These are phyloP conservation scores for Debaryomyces castellii DNA, from an alignment of 805 yeast species.

Conservation along the genomic window DNA sequence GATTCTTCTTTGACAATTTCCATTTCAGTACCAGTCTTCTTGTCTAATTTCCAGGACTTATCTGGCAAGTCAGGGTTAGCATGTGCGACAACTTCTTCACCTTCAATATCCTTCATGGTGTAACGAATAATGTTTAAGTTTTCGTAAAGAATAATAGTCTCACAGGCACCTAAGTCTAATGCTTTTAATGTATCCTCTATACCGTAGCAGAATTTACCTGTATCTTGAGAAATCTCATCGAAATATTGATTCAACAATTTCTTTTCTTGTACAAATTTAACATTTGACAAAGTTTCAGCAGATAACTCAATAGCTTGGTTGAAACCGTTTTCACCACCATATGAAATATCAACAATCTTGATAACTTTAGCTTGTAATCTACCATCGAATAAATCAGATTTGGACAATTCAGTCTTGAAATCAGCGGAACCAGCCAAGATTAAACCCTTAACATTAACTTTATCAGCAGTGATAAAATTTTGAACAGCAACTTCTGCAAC, in stretches of 20 bases:
- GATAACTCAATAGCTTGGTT: conserved; percentile 98
- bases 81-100: conserved; percentile 69
- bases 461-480: conserved; percentile 91
- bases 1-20: conserved; percentile 83
- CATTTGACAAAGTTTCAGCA: conserved; percentile 95
- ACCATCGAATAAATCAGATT: conserved; percentile 88
- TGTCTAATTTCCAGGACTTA: conserved; percentile 76
- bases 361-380: conserved; percentile 86
- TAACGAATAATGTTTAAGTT: conserved; percentile 84
- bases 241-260: conserved; percentile 88
- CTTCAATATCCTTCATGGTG: conserved; percentile 81
- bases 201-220: conserved; percentile 97
- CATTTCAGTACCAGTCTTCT: conserved; percentile 86
- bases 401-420: conserved; percentile 91
- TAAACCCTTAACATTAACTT: conserved; percentile 90
- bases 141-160: conserved; percentile 88
- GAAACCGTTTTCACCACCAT: conserved; percentile 99
- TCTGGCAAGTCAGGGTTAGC: conserved; percentile 72
- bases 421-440: conserved; percentile 99
- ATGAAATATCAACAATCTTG: conserved; percentile 93
- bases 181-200: conserved; percentile 96
- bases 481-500: conserved; percentile 99
- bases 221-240: conserved; percentile 96
- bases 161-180: conserved; percentile 93
- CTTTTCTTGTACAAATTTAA: conserved; percentile 97